Evolutionary conservation across 805 yeast species (phyloP).

Genomic region (Groenewaldozyma tartarivorans): DNA sequence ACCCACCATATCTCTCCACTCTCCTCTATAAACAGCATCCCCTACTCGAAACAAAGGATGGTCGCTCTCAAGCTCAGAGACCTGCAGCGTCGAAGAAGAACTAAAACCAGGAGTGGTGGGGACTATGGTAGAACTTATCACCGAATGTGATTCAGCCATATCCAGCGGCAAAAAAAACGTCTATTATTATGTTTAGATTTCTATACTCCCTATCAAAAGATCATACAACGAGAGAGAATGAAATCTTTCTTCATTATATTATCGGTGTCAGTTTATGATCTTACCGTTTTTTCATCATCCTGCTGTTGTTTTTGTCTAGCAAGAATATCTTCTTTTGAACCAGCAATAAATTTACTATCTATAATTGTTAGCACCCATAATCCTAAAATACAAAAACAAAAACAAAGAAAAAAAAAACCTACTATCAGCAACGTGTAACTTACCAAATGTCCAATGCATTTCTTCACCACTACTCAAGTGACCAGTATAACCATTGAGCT

Average conservation of each 20-base stretch:
- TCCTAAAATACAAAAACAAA: too few relatives aligned
- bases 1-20: slow-evolving; percentile 72
- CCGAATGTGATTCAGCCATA: slow-evolving; percentile 22
- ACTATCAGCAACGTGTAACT: too few relatives aligned
- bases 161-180: slow-evolving; percentile 48
- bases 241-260: too few relatives aligned
- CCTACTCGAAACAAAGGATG: slow-evolving; percentile 52
- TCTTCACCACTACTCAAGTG: slow-evolving; percentile 75
- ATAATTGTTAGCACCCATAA: not conserved
- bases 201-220: too few relatives aligned
- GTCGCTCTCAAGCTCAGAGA: slow-evolving; percentile 46
- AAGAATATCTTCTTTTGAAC: slow-evolving; percentile 72
- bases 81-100: slow-evolving; percentile 37
- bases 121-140: not conserved
- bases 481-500: slow-evolving; percentile 63
- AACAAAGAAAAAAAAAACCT: slow-evolving; percentile 3
- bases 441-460: slow-evolving; percentile 84
- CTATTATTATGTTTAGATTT: slow-evolving; percentile 4
- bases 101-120: slow-evolving; percentile 21
- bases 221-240: too few relatives aligned
- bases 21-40: slow-evolving; percentile 55
- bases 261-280: too few relatives aligned
- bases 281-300: slow-evolving; percentile 8
- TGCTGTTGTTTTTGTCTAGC: slow-evolving; percentile 14
- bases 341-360: slow-evolving; percentile 63